Evolutionary conservation across 1,284 basidiomycete species (phyloP), one percentile per base, ranked within the genome.

Genomic region (Omphalotus olearius): DNA sequence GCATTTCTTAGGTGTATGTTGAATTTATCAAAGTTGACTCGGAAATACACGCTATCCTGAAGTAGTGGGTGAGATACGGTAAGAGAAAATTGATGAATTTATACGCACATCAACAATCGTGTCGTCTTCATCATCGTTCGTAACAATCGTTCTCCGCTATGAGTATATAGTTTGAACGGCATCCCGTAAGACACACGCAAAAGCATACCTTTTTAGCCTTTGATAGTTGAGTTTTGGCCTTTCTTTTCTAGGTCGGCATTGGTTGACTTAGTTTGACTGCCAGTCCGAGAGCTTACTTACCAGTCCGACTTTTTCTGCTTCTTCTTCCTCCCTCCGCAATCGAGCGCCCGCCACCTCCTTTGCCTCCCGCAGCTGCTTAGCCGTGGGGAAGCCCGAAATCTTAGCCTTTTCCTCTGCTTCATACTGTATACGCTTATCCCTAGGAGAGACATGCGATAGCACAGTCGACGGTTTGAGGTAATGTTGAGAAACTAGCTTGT

Each of bases 11-110:
- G 83, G 60, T 92, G 85, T 30, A 94, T 75, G 59, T 91, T 86
- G 69, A 95, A 96, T 59, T 84, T 88, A 59, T 95, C 88, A 62
- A 85, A 89, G 68, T 97, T 94, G 50, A 98, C 79, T 42, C 88
- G 82, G 64, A 94, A 88, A 68, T 87, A 87, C 18, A 88, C 77
- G 2, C 74, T 73, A 17, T 86, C 80, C 91, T 93, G 54, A 1
- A 17, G 38, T 20, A 13, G 50, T 53, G 17, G 49, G 50, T 55
- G 28, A 50, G 30, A 53, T 40, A 56, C 52, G 23, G 23, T 5
- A 45, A 35, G 16, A 50, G 44, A 16, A 45, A 17, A 37, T 18
- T 20, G 35, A 43, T 37, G 6, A 38, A 47, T 33, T 4, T 20
- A 25, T 26, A 68, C 82, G 69, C 58, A 89, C 88, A 66, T 91